phyloP scores from a whole-genome alignment of 2,329 filamentous ascomycete species.

The Botrytis squamosa region DNA sequence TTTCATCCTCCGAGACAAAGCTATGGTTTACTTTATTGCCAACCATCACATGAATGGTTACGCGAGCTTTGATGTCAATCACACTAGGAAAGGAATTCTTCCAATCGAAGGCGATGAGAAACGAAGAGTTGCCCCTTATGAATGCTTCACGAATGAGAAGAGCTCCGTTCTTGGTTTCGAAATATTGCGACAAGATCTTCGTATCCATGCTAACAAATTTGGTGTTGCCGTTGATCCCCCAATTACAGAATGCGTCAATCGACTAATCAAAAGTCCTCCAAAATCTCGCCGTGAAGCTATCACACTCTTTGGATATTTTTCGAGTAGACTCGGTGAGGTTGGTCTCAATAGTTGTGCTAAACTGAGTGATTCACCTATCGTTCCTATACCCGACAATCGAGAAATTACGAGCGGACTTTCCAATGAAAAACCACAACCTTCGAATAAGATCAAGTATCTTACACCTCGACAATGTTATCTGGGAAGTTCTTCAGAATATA shows the following conservation, averaged over 20 bases:
- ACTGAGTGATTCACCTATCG: slow-evolving; percentile 65
- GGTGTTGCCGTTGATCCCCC: slow-evolving; percentile 81
- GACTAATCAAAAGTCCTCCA: slow-evolving; percentile 71
- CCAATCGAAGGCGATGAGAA: slow-evolving; percentile 69
- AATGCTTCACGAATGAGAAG: slow-evolving; percentile 79
- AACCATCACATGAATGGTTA: slow-evolving; percentile 81
- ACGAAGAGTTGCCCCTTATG: slow-evolving; percentile 66
- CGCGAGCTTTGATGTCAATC: slow-evolving; percentile 57
- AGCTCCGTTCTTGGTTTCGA: slow-evolving; percentile 78
- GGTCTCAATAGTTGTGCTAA: slow-evolving; percentile 57
- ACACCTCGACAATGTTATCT: slow-evolving; percentile 77
- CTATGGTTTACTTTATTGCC: slow-evolving; percentile 78
- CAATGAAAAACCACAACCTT: slow-evolving; percentile 45
- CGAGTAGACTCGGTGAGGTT: slow-evolving; percentile 72
- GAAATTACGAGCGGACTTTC: slow-evolving; percentile 28
- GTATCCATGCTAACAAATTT: slow-evolving; percentile 77
- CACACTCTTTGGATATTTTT: slow-evolving; percentile 79
- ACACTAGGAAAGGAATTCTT: slow-evolving; percentile 60
- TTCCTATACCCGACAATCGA: slow-evolving; percentile 58
- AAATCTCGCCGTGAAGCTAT: slow-evolving; percentile 63
- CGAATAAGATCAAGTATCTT: slow-evolving; percentile 50
- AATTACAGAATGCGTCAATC: slow-evolving; percentile 72
- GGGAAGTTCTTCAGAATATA: slow-evolving; percentile 68
- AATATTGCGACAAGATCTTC: slow-evolving; percentile 73
- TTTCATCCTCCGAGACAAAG: slow-evolving; percentile 59